Base-by-base conservation (phyloP, 129 eudicot species). In the Ambrosia trifida region DNA sequence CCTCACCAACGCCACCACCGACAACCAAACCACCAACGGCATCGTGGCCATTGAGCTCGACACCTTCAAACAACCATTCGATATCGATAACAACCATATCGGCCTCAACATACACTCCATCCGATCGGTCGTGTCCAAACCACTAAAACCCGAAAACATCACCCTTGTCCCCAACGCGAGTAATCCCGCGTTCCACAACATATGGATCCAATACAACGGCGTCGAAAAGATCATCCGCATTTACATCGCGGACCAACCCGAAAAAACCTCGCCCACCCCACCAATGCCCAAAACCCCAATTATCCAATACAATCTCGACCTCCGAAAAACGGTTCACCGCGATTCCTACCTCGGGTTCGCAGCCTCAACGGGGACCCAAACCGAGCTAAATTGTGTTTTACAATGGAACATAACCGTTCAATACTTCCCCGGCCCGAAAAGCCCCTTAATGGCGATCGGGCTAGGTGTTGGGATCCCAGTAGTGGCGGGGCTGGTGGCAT, bases 1-100 rank as follows among this genome's bases (percentile, higher is more conserved):
- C n/a, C 75, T 91, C 11, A 86, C 98, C 0, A 91, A 91, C 79
- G 24, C 58, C 10, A 53, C 83, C 28, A 62, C 83, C 2, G 91
- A 92, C 47, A 82, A 82, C 11, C 57, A 69, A 10, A 0, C 77
- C 3, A 28, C 47, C 2, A 92, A 92, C 76, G 64, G 76, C 5
- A 2, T 92, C 8, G 60, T 92, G 7, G 98, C 98, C 0, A 83
- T 92, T 9, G 98, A 92, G 80, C 75, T 92, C 9, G 98, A 92
- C 70, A 88, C 98, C 3, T 51, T 66, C 50, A 64, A 76, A 30
- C 87, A 88, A 54, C 78, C 44, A 0, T 92, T 84, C 38, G 98
- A 92, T 47, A 85, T 79, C 7, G 89, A 92, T 75, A 64, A 24
- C 36, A 89, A 86, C 60, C 98, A 92, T 41, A 43, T 92, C 0